phyloP scores from a whole-genome alignment of 805 yeast genomes.

The Cyberlindnera veronae region DNA sequence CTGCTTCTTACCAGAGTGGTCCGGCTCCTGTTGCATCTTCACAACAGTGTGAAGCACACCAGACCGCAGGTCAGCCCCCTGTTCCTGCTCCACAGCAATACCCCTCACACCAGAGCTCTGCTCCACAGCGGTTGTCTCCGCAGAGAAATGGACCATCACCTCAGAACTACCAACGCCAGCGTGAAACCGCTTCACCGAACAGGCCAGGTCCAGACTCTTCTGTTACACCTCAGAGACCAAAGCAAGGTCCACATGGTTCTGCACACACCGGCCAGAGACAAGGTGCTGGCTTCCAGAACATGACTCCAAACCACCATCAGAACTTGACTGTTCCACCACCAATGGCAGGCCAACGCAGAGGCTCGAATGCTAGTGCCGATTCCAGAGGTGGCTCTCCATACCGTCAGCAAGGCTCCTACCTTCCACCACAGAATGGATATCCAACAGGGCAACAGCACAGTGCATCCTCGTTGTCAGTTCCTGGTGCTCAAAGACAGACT shows the following conservation, averaged over 20 bases:
- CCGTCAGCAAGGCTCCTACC: constrained; percentile 8
- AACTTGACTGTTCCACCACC: constrained; percentile 11
- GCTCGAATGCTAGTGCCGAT: constrained; percentile 8
- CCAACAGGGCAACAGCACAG: constrained; percentile 6
- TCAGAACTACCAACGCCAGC: background rate
- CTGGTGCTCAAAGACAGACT: constrained; percentile 3
- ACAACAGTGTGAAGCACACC: constrained; percentile 3
- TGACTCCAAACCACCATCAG: constrained; percentile 4
- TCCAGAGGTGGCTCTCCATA: constrained; percentile 18
- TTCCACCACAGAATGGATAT: constrained; percentile 1
- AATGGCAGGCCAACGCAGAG: constrained; percentile 2
- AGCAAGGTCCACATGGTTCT: background rate
- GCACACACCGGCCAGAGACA: background rate
- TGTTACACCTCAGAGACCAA: constrained; percentile 2
- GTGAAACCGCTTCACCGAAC: background rate
- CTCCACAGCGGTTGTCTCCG: background rate
- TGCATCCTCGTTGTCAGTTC: constrained; percentile 10
- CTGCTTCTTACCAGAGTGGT: background rate
- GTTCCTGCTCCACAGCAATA: background rate
- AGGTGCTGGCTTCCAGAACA: background rate
- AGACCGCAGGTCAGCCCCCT: background rate
- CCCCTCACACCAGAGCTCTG: background rate
- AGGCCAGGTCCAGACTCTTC: constrained; percentile 1
- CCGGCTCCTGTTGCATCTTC: no score
- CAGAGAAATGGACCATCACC: background rate